phyloP scores from a whole-genome alignment of 257 asterid genomes.

The Solanum ossicruentum region DNA sequence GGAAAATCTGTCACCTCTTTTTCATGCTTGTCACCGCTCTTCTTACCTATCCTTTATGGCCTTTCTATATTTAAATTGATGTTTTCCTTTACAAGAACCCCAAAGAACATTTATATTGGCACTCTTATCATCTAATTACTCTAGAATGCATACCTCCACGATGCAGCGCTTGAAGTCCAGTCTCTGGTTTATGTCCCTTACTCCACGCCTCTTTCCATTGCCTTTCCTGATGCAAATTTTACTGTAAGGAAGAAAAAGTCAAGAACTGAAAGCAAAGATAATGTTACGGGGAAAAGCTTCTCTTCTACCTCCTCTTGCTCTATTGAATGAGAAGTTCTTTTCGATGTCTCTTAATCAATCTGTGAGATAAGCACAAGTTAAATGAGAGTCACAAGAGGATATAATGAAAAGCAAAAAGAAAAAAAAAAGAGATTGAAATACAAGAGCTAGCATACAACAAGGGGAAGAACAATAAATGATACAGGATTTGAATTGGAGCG shows the following conservation, averaged over 20 bases:
- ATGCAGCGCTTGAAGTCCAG: background rate
- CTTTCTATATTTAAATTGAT: background rate
- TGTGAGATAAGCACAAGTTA: background rate
- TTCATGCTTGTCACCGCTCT: background rate
- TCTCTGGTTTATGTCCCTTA: background rate
- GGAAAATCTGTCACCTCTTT: background rate
- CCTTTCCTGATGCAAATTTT: background rate
- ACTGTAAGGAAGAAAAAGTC: background rate
- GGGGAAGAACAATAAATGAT: background rate
- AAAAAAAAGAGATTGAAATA: background rate
- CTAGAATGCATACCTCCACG: background rate
- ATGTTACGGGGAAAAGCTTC: background rate
- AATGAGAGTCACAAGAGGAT: background rate
- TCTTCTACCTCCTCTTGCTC: background rate
- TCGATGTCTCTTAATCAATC: background rate
- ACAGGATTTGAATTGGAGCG: background rate
- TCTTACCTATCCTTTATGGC: background rate
- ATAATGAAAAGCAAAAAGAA: background rate
- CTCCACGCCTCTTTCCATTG: background rate
- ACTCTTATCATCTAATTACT: background rate
- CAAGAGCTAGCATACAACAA: background rate
- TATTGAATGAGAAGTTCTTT: background rate
- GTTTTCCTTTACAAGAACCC: background rate
- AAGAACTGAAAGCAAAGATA: background rate
- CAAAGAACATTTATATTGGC: background rate